Conservation (phyloP, 2,329 filamentous ascomycete genomes). For the Pyrenophora tritici-repentis region DNA sequence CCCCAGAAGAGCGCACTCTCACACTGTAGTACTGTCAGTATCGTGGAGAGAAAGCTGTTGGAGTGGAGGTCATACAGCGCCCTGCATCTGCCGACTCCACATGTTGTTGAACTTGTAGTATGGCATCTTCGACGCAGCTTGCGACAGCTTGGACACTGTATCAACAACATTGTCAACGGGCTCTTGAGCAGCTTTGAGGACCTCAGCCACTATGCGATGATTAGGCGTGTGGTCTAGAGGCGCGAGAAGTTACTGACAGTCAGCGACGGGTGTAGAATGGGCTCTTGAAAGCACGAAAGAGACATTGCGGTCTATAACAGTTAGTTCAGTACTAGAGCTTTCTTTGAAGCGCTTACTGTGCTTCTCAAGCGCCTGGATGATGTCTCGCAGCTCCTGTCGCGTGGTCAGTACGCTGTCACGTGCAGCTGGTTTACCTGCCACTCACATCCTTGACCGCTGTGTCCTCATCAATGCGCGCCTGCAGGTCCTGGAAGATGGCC, state of each 20-base stretch:
- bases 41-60: background rate
- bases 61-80: constrained; percentile 60
- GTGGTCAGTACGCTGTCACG: constrained; percentile 38
- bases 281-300: constrained; percentile 85
- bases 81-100: constrained; percentile 85
- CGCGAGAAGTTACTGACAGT: constrained; percentile 54
- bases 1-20: constrained; percentile 66
- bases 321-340: constrained; percentile 10
- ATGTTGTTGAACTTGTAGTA: constrained; percentile 98
- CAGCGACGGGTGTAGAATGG: constrained; percentile 77
- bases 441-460: constrained; percentile 73
- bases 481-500: constrained; percentile 83
- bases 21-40: constrained; percentile 48
- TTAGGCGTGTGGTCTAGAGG: constrained; percentile 12
- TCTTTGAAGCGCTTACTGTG: constrained; percentile 56
- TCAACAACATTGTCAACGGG: constrained; percentile 74
- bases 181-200: constrained; percentile 71
- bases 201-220: constrained; percentile 61
- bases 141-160: constrained; percentile 71
- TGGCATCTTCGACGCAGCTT: constrained; percentile 79
- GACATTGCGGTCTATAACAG: constrained; percentile 67
- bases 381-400: constrained; percentile 71
- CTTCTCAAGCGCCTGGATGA: constrained; percentile 81
- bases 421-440: constrained; percentile 18
- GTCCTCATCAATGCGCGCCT: constrained; percentile 89